These are phyloP conservation scores for Alternaria brassicicola DNA, from an alignment of 2,329 filamentous ascomycete genomes.

Conservation along the genomic window DNA sequence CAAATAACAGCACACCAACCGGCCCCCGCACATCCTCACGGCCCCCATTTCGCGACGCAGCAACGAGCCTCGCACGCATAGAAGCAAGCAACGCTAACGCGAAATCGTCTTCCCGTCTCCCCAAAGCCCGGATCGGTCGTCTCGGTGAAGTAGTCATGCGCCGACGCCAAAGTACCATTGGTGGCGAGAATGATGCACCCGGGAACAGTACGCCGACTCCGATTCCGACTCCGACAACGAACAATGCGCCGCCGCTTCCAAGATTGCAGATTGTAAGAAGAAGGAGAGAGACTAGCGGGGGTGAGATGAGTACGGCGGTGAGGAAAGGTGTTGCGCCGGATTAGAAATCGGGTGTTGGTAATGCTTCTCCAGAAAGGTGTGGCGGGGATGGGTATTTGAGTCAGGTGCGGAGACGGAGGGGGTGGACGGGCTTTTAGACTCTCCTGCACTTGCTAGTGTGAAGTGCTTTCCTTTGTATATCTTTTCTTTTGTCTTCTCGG, in stretches of 20 bases:
- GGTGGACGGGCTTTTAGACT: constrained; percentile 23
- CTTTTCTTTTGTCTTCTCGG: not conserved
- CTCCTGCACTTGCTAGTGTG: not conserved
- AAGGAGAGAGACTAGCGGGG: constrained; percentile 45
- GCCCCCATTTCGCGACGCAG: constrained; percentile 39
- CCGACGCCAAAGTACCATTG: constrained; percentile 32
- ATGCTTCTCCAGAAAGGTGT: not conserved
- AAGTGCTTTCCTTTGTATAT: not conserved
- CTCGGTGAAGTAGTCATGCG: constrained; percentile 38
- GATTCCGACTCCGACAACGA: not conserved
- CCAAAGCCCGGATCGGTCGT: constrained; percentile 42
- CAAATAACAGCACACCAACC: constrained; percentile 19
- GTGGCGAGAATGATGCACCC: constrained; percentile 34
- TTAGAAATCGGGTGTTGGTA: constrained; percentile 14
- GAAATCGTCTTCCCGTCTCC: constrained; percentile 30
- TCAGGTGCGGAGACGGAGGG: constrained; percentile 18
- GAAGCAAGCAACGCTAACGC: constrained; percentile 24
- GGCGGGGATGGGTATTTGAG: constrained; percentile 10
- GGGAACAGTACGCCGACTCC: not conserved
- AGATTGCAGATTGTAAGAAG: constrained; percentile 42
- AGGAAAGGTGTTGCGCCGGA: constrained; percentile 19
- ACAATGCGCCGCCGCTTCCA: constrained; percentile 32
- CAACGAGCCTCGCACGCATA: constrained; percentile 31
- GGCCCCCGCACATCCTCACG: constrained; percentile 28
- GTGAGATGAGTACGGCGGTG: constrained; percentile 45